Base-by-base conservation (phyloP, 2,329 filamentous ascomycete species). In the Coniochaeta sp. region DNA sequence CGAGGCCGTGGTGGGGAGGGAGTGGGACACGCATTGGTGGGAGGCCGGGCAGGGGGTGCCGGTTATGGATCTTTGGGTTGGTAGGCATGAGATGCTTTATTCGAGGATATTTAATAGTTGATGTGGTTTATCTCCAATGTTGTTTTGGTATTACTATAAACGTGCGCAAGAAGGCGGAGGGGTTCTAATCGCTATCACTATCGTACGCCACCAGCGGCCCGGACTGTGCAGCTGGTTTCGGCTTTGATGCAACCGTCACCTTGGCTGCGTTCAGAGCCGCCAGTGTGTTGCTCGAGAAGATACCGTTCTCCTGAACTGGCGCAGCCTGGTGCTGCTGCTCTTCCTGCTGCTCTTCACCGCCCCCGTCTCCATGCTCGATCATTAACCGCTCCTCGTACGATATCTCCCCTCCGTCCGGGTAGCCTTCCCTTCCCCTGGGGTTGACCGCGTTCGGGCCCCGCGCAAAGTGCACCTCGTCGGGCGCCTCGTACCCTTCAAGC, bases 391-490 rank as follows among this genome's bases (percentile, higher is more conserved):
- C 76, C 59, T 86, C 76, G 47, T 83, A 75, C 62, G 87, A 83
- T 26, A 85, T 67, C 57, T 86, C 84, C n/a, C 38, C 38, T 5
- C 38, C 38, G n/a, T 22, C 18, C 5, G 18, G 18, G 52, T 81
- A 76, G 0, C 82, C 83, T 47, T 79, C 68, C 32, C 80, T 70
- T 1, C 80, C 81, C 3, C 72, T 63, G 1, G 80, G 79, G 59
- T 84, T 84, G 27, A 85, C 79, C 1, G 82, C 81, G 57, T 84
- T 83, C 58, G 83, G 81, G 31, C 91, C 89, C 46, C 88, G 79
- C 0, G 91, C 89, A 69, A 91, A 96, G 80, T 95, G 95, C 24
- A 99, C 84, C 56, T 94, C 87, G 65, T 99, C 94, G 0, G 92
- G 91, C 1, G 91, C 91, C 63, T 97, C 89, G 66, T 96, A 97